A percentile compares a stretch with the other conserved stretches of the same genome.
Evolutionary conservation across 805 yeast genomes (phyloP).

Genomic region (Ogataea thermomethanolica): DNA sequence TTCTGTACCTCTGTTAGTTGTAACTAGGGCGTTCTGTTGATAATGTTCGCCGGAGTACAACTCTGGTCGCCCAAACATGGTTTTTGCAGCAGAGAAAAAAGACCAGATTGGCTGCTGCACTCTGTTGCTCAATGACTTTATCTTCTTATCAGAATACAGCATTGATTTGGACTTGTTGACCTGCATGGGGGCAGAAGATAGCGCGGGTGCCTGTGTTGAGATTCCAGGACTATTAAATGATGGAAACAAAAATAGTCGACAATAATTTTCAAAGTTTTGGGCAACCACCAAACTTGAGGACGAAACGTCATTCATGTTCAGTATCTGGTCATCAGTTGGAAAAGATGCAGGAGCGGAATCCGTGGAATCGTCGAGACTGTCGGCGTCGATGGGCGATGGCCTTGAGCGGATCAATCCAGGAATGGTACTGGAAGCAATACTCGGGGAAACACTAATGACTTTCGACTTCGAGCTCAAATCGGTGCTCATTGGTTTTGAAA

Average conservation of each 20-base stretch:
- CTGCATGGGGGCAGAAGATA: slow-evolving; percentile 1
- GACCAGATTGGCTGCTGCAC: slow-evolving; percentile 53
- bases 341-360: slow-evolving; percentile 30
- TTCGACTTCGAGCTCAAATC: not conserved
- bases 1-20: slow-evolving; percentile 33
- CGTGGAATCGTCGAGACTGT: slow-evolving; percentile 2
- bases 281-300: slow-evolving; percentile 36
- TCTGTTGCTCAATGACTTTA: slow-evolving; percentile 18
- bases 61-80: slow-evolving; percentile 45
- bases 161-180: slow-evolving; percentile 17
- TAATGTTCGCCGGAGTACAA: slow-evolving; percentile 40
- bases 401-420: slow-evolving; percentile 13
- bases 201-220: slow-evolving; percentile 5
- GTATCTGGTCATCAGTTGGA: slow-evolving; percentile 31
- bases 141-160: slow-evolving; percentile 26
- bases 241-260: slow-evolving; percentile 31
- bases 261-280: slow-evolving; percentile 38
- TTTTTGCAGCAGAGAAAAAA: slow-evolving; percentile 46
- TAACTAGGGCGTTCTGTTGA: slow-evolving; percentile 36
- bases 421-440: slow-evolving; percentile 18
- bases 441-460: slow-evolving; percentile 14
- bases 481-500: not conserved
- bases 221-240: slow-evolving; percentile 9
- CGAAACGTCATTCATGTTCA: slow-evolving; percentile 33
- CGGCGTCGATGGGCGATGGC: slow-evolving; percentile 6